Conservation (phyloP, 768 basidiomycete genomes). For the Phlegmacium glaucopus region DNA sequence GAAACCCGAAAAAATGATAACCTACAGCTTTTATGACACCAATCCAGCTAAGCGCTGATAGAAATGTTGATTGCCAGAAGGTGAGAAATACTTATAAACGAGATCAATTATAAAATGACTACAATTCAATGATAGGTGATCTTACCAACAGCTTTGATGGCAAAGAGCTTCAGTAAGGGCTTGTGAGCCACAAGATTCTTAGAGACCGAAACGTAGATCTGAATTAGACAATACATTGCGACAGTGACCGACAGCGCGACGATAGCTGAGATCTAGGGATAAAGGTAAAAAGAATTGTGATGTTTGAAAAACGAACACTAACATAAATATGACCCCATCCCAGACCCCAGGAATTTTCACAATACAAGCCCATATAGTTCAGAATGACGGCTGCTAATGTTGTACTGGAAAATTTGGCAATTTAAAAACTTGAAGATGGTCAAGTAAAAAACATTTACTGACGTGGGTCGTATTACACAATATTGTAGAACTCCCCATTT, state of each 20-base stretch:
- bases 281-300: neutral
- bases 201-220: slow-evolving; percentile 61
- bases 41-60: slow-evolving; percentile 53
- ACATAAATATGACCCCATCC: slow-evolving; percentile 71
- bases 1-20: neutral
- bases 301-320: slow-evolving; percentile 14
- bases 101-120: neutral
- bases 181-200: slow-evolving; percentile 51
- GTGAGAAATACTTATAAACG: slow-evolving; percentile 55
- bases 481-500: slow-evolving; percentile 79
- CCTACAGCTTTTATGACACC: slow-evolving; percentile 63
- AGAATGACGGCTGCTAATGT: slow-evolving; percentile 61
- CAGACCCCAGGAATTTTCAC: slow-evolving; percentile 65
- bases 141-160: slow-evolving; percentile 71
- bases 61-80: slow-evolving; percentile 70
- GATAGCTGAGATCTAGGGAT: slow-evolving; percentile 47
- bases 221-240: slow-evolving; percentile 77
- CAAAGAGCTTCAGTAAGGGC: slow-evolving; percentile 66
- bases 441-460: slow-evolving; percentile 14
- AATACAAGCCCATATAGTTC: slow-evolving; percentile 66
- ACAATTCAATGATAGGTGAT: neutral
- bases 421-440: neutral
- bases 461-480: slow-evolving; percentile 61
- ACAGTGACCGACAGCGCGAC: slow-evolving; percentile 71
- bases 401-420: slow-evolving; percentile 29